phyloP scores from a whole-genome alignment of 1,284 basidiomycete genomes.

The Ceratorhiza oryzae-sativae region DNA sequence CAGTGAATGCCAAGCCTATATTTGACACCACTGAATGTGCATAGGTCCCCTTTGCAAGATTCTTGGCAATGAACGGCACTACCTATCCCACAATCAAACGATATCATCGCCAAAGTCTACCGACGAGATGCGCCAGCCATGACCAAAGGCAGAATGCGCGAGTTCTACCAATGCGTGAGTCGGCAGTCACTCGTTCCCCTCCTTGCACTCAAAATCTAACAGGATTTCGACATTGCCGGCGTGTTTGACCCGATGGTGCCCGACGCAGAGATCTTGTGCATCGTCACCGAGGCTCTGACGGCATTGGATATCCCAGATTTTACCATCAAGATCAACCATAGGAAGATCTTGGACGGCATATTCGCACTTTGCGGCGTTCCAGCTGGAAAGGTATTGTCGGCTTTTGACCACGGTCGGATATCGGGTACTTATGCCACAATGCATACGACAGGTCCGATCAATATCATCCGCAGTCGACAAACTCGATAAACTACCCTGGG shows the following conservation, averaged over 20 bases:
- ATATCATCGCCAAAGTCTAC: constrained; percentile 99
- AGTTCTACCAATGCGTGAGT: constrained; percentile 96
- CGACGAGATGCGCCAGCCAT: constrained; percentile 96
- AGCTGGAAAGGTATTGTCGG: constrained; percentile 64
- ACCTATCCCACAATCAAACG: constrained; percentile 78
- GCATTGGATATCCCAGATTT: constrained; percentile 91
- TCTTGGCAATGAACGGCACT: constrained; percentile 92
- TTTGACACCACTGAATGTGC: no score
- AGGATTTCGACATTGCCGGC: constrained; percentile 98
- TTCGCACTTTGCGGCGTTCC: constrained; percentile 98
- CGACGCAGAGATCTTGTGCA: constrained; percentile 88
- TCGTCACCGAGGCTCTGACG: constrained; percentile 83
- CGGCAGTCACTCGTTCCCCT: background rate
- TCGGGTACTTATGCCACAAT: no score
- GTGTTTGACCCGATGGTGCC: constrained; percentile 96
- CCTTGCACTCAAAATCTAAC: constrained; percentile 39
- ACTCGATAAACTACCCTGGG: constrained; percentile 96
- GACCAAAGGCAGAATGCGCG: constrained; percentile 97
- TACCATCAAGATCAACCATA: constrained; percentile 95
- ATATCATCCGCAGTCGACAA: constrained; percentile 99
- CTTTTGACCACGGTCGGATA: background rate
- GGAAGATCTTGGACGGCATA: constrained; percentile 97
- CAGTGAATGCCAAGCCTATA: no score
- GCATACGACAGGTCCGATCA: constrained; percentile 64
- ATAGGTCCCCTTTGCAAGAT: constrained; percentile 88